Evolutionary conservation across 2,329 filamentous ascomycete species (phyloP), one percentile per base, ranked within the genome.

Genomic region (Ascomycota sp.): DNA sequence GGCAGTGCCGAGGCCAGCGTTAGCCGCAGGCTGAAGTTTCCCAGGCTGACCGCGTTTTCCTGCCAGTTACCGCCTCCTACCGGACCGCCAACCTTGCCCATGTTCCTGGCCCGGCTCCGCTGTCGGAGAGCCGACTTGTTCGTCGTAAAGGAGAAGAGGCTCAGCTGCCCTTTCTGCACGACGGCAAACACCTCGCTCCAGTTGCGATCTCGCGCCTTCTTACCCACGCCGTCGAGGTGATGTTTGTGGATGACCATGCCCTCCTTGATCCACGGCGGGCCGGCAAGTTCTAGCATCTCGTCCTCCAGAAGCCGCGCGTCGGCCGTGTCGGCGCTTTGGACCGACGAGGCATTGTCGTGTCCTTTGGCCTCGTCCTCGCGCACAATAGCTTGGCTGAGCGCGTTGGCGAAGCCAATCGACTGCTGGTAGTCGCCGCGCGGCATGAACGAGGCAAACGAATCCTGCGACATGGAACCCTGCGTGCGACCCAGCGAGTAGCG

Each of bases 1-100:
- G 89, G 89, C 10, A 98, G 66, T 0, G 78, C 73, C 32, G 82
- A 93, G 8, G 89, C 89, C 38, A 95, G 78, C 1, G 85, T 91
- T 49, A 95, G 85, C 13, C 85, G 71, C 7, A 98, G 69, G 26
- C 78, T 73, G 50, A 94, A 95, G 13, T 75, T 77, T 42, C 81
- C 85, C 8, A 94, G 62, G 38, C 75, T 81, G 38, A 92, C 83
- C 5, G 89, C 89, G 46, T 92, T 95, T 40, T 94, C 85, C 50
- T 86, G 86, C 89, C 89, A 98, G 50, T 98, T 95, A 17, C 89
- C 89, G 35, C 89, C 89, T 39, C 89, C 89, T 2, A 95, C 89
- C 6, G 78, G 72, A 8, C 65, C 64, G 33, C 59, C 61, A 30
- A 59, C 52, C 35, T 59, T 60, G 34, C 61, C 53, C 15, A 59